These are phyloP conservation scores for Favolaschia claudopus DNA, from an alignment of 768 basidiomycete genomes.

Conservation along the genomic window DNA sequence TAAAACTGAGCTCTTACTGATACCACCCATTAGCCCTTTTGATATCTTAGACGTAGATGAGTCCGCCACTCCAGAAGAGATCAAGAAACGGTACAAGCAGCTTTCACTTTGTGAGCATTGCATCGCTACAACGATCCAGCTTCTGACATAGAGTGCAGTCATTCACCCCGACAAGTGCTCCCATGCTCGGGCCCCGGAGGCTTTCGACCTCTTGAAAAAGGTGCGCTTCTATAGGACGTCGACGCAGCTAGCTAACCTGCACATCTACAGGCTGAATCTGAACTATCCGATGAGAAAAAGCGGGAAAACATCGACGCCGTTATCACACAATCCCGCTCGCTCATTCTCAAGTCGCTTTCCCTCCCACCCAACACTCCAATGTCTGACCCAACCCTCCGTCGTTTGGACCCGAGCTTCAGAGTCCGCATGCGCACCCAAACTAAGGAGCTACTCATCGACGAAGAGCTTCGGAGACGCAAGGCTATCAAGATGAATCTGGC, in stretches of 20 bases:
- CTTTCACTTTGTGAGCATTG: conserved; percentile 77
- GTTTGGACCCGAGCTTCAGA: conserved; percentile 68
- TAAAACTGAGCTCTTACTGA: neutral
- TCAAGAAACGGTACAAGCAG: conserved; percentile 90
- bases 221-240: conserved; percentile 42
- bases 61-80: conserved; percentile 74
- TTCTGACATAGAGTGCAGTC: conserved; percentile 54
- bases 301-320: conserved; percentile 84
- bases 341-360: conserved; percentile 67
- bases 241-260: neutral
- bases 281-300: conserved; percentile 79
- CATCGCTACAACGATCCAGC: neutral
- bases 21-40: conserved; percentile 71
- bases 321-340: conserved; percentile 75
- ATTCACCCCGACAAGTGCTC: conserved; percentile 99
- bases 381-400: conserved; percentile 63
- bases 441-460: conserved; percentile 89
- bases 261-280: conserved; percentile 76
- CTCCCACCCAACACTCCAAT: conserved; percentile 68
- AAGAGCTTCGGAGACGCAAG: conserved; percentile 85
- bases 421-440: conserved; percentile 71
- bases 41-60: conserved; percentile 88
- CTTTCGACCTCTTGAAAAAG: conserved; percentile 94
- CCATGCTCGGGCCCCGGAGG: conserved; percentile 88
- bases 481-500: conserved; percentile 91